Evolutionary conservation across 768 basidiomycete genomes (phyloP), one percentile per base, ranked within the genome.

Genomic region (Mycena amicta): DNA sequence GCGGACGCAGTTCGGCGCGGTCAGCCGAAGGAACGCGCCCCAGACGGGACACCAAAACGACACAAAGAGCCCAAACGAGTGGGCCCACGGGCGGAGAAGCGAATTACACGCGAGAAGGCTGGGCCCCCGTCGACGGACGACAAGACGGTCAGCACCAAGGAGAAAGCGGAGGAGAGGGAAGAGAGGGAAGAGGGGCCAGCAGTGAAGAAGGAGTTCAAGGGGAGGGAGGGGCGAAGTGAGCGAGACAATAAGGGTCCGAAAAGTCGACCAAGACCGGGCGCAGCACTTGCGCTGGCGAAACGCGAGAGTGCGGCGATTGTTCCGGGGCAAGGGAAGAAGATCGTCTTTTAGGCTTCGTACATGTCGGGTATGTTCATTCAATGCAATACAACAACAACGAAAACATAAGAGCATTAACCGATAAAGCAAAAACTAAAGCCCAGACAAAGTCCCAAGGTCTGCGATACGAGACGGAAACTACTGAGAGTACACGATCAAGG

Each of bases 1-100:
- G 80, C 89, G 6, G 93, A 95, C 15, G 94, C 93, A 5, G 92
- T 95, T 31, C 85, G 91, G 20, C 84, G 94, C 3, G 92, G 93
- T n/a, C 87, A 85, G 11, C 75, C 80, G 28, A 80, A 77, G 53
- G 61, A 64, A 46, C 53, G 69, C 50, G 63, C n/a, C 27, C 68
- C 46, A 8, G 57, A 46, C 26, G 53, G 51, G 29, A 31, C 23
- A 37, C 52, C 54, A 41, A 52, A 43, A 28, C 29, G 27, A 55
- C 64, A 46, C 31, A 60, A 61, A 57, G 62, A 67, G 62, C 52
- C 53, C 39, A 59, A 57, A 43, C 45, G 54, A 18, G 53, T 56
- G 29, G 52, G 63, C 5, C 56, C 33, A 52, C 57, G 40, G 50
- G 59, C 49, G n/a, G 59, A 64, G 55, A 63, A 56, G 45, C 53